A percentile compares a stretch with the other conserved stretches of the same genome.
Conservation (phyloP, 192 early-diverging fungal genomes). For the Umbelopsis sp. region DNA sequence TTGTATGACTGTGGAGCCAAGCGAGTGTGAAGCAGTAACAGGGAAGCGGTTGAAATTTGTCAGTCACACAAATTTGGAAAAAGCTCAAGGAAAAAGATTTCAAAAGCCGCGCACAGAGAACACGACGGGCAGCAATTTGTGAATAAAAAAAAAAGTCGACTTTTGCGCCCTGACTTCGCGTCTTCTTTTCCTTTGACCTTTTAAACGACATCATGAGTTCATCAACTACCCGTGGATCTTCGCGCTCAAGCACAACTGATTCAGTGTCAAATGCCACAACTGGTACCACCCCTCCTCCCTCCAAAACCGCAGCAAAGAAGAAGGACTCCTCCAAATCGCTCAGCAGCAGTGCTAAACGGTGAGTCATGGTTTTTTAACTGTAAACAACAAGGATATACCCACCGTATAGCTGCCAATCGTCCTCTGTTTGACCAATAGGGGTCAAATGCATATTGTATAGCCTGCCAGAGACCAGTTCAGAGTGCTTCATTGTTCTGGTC, state of each 20-base stretch:
- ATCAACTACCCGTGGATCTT: constrained; percentile 19
- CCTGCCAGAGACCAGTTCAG: not conserved
- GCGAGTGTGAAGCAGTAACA: no score
- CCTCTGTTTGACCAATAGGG: not conserved
- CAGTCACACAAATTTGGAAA: no score
- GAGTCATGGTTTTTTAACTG: constrained; percentile 26
- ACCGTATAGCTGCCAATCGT: constrained; percentile 2
- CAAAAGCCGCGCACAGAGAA: not conserved
- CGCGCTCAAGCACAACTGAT: constrained; percentile 17
- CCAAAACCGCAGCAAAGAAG: constrained; percentile 25
- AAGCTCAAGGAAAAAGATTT: not conserved
- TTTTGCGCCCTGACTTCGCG: constrained; percentile 7
- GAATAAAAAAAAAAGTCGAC: not conserved
- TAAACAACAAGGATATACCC: constrained; percentile 1
- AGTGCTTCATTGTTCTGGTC: not conserved
- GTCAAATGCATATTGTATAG: not conserved
- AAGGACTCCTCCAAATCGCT: constrained; percentile 37
- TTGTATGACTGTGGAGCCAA: no score
- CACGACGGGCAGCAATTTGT: not conserved
- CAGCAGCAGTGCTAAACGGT: constrained; percentile 68
- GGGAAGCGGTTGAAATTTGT: no score
- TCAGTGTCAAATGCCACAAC: constrained; percentile 9
- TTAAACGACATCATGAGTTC: constrained; percentile 15
- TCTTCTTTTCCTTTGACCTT: constrained; percentile 6
- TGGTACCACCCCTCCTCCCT: constrained; percentile 6